Base-by-base conservation (phyloP, 208 protist genomes). In the Angomonas desouzai region DNA sequence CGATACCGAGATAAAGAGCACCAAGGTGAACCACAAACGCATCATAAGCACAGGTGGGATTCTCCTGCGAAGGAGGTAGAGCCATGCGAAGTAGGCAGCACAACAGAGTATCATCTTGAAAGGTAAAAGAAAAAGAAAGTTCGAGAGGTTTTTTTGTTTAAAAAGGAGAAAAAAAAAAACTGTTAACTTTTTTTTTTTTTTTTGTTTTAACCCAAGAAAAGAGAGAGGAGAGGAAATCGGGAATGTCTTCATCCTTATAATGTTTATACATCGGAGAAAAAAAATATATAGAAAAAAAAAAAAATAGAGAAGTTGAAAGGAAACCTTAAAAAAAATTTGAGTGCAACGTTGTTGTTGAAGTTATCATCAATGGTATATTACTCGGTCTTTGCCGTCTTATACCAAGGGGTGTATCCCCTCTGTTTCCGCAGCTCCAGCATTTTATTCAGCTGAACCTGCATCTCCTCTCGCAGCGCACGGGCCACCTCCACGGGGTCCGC, bases 401-500 rank as follows among this genome's bases (percentile, higher is more conserved):
- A 86, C 74, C 75, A 84, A 3, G 79, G 70, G 53, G 75, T 70
- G 58, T 83, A 83, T 18, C 68, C 60, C 2, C 68, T 55, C 47
- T 69, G 45, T 51, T 77, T 60, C 10, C 83, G 71, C 48, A 78
- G 61, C 18, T 23, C 72, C 25, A 83, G 27, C 61, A 91, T 89
- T 10, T 67, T 49, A 56, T 89, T 59, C 13, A 91, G n/a, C 38
- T 89, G 80, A 32, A 60, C 63, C 69, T 94, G 88, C 88, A 94
- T 94, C 64, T 68, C 71, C 59, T 85, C 67, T 28, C 85, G 72
- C 58, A 91, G 45, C n/a, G 66, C 70, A 3, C 18, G 56, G 1
- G 88, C 68, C 27, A 94, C 68, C 3, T 76, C 64, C 34, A 40
- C 28, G 20, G 80, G 83, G 28, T 87, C 82, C 34, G 55, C 70